Conservation (phyloP, 106 monocot genomes). For the Dendrobium catenatum region DNA sequence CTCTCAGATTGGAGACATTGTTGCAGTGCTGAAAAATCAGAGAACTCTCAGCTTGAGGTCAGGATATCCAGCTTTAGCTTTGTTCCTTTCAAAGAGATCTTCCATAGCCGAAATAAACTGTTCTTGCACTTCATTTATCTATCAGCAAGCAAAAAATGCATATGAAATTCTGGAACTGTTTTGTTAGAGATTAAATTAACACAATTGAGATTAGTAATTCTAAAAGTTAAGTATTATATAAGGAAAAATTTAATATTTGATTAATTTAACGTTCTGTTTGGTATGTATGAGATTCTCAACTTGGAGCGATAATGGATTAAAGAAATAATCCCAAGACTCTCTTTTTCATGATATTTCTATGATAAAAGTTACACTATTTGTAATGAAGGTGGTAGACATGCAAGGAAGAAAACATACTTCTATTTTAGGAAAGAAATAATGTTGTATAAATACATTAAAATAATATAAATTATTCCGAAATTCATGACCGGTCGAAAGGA, state of each 20-base stretch:
- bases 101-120: slow-evolving; percentile 13
- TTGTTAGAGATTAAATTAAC: not conserved
- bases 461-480: too few relatives aligned
- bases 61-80: slow-evolving; percentile 12
- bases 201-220: not conserved
- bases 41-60: slow-evolving; percentile 16
- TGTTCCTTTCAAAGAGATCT: slow-evolving; percentile 18
- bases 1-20: not conserved
- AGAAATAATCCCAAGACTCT: not conserved
- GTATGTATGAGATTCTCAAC: too few relatives aligned
- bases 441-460: too few relatives aligned
- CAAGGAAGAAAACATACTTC: too few relatives aligned
- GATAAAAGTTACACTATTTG: not conserved
- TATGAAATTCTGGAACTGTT: not conserved
- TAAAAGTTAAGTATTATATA: not conserved
- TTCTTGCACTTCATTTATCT: slow-evolving; percentile 21
- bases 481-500: too few relatives aligned
- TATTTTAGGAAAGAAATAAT: too few relatives aligned
- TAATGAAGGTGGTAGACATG: too few relatives aligned
- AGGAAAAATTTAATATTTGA: not conserved
- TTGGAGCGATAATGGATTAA: too few relatives aligned
- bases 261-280: not conserved
- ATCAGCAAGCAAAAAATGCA: not conserved
- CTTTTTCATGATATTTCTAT: not conserved
- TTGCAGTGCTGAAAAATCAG: slow-evolving; percentile 1